Conservation (phyloP, 1,139 yeast genomes). For the Pichia inconspicua region DNA sequence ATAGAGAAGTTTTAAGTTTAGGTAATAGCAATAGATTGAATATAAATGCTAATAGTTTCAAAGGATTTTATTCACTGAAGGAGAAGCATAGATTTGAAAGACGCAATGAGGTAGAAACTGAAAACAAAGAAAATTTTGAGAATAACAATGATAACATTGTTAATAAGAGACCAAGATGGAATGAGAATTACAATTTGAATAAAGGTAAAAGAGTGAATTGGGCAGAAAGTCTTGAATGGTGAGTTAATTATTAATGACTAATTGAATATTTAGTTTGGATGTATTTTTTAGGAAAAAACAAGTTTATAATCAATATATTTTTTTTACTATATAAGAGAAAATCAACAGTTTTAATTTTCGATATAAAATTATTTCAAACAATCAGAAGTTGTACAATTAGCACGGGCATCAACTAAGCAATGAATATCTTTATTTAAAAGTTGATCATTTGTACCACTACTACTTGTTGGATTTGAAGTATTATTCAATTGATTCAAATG, state of each 20-base stretch:
- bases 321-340: too few species aligned
- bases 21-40: conserved; percentile 2
- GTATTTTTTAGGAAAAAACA: too few species aligned
- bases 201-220: conserved; percentile 34
- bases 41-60: conserved; percentile 3
- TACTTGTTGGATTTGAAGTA: neutral
- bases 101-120: neutral
- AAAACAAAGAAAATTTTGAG: conserved; percentile 3
- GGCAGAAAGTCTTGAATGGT: conserved; percentile 52
- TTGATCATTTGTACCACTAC: conserved; percentile 17
- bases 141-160: conserved; percentile 2
- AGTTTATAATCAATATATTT: neutral
- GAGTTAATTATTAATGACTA: conserved; percentile 1
- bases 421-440: conserved; percentile 13
- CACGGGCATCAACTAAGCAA: conserved; percentile 40
- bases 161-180: conserved; percentile 6
- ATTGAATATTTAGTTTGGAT: neutral
- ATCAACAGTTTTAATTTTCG: conserved; percentile 33
- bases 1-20: conserved; percentile 1
- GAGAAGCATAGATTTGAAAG: conserved; percentile 11
- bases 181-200: neutral
- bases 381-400: conserved; percentile 37
- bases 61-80: conserved; percentile 12
- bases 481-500: neutral
- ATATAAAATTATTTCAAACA: conserved; percentile 32